These are phyloP conservation scores for Calonectria pteridis DNA, from an alignment of 2,329 filamentous ascomycete species.

Conservation along the genomic window DNA sequence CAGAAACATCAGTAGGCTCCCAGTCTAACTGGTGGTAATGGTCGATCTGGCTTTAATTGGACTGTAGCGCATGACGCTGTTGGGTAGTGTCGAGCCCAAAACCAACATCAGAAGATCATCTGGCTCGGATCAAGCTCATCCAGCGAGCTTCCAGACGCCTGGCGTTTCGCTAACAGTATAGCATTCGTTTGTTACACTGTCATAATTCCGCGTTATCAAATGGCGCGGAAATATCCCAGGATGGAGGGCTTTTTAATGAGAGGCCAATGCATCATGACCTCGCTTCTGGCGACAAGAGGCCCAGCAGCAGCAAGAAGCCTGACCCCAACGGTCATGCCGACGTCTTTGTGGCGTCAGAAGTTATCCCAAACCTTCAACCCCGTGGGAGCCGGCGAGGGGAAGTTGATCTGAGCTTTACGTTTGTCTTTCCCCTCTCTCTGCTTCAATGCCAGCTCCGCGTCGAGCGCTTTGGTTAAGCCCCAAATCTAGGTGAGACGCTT, in stretches of 20 bases:
- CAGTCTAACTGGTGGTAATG: not conserved
- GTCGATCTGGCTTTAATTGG: not conserved
- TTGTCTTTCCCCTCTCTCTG: slow-evolving; percentile 9
- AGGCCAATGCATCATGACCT: not conserved
- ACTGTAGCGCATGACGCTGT: not conserved
- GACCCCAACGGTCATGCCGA: slow-evolving; percentile 24
- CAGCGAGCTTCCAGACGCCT: not conserved
- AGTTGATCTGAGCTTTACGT: slow-evolving; percentile 23
- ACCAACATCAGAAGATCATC: not conserved
- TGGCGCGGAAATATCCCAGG: not conserved
- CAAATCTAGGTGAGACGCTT: slow-evolving; percentile 30
- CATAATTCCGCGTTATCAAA: not conserved
- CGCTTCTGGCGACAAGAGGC: not conserved
- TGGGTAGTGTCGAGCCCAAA: not conserved
- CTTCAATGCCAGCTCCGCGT: slow-evolving; percentile 21
- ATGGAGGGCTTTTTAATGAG: not conserved
- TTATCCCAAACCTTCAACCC: slow-evolving; percentile 31
- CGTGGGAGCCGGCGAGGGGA: slow-evolving; percentile 30
- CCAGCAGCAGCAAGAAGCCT: not conserved
- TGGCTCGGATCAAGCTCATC: not conserved
- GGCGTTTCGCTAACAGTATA: not conserved
- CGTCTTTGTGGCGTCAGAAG: slow-evolving; percentile 37
- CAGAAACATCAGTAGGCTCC: not conserved
- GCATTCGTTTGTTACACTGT: not conserved
- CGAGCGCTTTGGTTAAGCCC: slow-evolving; percentile 21